Evolutionary conservation across 2,329 filamentous ascomycete species (phyloP).

Genomic region (Taxawa tesnikishii): DNA sequence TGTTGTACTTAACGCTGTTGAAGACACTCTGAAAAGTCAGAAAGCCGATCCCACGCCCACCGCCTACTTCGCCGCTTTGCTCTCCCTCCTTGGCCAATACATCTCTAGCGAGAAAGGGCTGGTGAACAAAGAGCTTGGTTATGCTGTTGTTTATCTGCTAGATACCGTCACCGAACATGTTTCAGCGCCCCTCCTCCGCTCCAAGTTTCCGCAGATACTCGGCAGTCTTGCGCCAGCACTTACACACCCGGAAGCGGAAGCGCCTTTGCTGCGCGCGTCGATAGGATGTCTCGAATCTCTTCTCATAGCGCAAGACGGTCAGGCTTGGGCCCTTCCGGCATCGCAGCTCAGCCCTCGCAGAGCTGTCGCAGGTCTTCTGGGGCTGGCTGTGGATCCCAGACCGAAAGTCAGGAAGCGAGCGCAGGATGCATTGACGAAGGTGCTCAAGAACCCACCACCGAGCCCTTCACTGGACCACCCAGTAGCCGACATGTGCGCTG

Average conservation of each 20-base stretch:
- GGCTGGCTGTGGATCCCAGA: constrained; percentile 70
- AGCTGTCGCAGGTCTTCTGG: constrained; percentile 75
- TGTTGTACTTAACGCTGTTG: constrained; percentile 79
- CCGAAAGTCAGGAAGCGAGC: constrained; percentile 92
- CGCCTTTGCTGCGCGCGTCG: constrained; percentile 71
- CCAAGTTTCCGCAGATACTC: constrained; percentile 92
- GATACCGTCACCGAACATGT: constrained; percentile 80
- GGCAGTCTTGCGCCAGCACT: constrained; percentile 75
- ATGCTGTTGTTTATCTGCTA: constrained; percentile 87
- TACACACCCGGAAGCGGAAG: constrained; percentile 68
- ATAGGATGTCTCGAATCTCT: constrained; percentile 93
- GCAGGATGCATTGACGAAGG: constrained; percentile 73
- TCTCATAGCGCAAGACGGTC: constrained; percentile 73
- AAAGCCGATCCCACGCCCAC: constrained; percentile 74
- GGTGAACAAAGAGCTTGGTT: constrained; percentile 69
- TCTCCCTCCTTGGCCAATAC: constrained; percentile 74
- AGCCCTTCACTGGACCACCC: constrained; percentile 90
- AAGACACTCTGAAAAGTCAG: constrained; percentile 83
- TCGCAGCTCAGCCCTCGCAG: constrained; percentile 75
- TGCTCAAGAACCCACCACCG: constrained; percentile 75
- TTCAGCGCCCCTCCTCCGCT: constrained; percentile 74
- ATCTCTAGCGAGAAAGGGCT: constrained; percentile 49
- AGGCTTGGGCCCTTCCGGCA: constrained; percentile 77
- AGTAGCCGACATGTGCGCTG: constrained; percentile 89
- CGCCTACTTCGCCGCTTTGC: constrained; percentile 88